Evolutionary conservation across 2,329 filamentous ascomycete genomes (phyloP).

Genomic region (Aspergillus sp.): DNA sequence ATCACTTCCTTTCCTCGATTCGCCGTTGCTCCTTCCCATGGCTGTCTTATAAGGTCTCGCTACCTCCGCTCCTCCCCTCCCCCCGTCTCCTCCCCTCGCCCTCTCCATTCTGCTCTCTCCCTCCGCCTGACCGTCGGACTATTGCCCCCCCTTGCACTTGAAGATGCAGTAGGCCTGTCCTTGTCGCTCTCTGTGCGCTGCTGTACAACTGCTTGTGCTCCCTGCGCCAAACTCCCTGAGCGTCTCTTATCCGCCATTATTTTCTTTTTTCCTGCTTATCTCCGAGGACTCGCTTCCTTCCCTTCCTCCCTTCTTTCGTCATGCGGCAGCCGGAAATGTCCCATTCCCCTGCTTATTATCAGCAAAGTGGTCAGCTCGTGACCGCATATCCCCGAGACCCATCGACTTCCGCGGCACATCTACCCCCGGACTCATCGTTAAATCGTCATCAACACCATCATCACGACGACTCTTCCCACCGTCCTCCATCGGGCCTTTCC

Average conservation of each 20-base stretch:
- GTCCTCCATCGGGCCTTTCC: slow-evolving; percentile 14
- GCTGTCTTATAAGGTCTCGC: slow-evolving; percentile 12
- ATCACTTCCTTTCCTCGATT: slow-evolving; percentile 3
- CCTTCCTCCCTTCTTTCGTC: slow-evolving; percentile 9
- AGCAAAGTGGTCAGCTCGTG: slow-evolving; percentile 21
- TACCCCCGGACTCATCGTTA: slow-evolving; percentile 8
- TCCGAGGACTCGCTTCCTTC: slow-evolving; percentile 8
- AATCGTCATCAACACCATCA: slow-evolving; percentile 1
- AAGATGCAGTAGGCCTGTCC: neutral
- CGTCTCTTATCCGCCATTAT: neutral
- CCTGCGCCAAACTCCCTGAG: too few relatives aligned
- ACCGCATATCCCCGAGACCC: slow-evolving; percentile 14
- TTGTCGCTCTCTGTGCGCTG: slow-evolving; percentile 14
- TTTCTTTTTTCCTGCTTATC: slow-evolving; percentile 13
- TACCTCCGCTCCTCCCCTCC: slow-evolving; percentile 7
- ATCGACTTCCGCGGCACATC: slow-evolving; percentile 11
- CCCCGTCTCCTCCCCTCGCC: slow-evolving; percentile 4
- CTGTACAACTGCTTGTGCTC: slow-evolving; percentile 7
- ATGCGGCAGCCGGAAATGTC: slow-evolving; percentile 33
- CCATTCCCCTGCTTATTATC: slow-evolving; percentile 30
- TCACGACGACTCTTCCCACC: slow-evolving; percentile 3
- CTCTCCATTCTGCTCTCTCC: neutral
- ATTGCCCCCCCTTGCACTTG: too few relatives aligned
- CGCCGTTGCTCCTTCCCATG: slow-evolving; percentile 11
- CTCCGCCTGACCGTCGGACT: neutral